These are phyloP conservation scores for Anethum foeniculum DNA, from an alignment of 140 eudicot genomes.

Conservation along the genomic window DNA sequence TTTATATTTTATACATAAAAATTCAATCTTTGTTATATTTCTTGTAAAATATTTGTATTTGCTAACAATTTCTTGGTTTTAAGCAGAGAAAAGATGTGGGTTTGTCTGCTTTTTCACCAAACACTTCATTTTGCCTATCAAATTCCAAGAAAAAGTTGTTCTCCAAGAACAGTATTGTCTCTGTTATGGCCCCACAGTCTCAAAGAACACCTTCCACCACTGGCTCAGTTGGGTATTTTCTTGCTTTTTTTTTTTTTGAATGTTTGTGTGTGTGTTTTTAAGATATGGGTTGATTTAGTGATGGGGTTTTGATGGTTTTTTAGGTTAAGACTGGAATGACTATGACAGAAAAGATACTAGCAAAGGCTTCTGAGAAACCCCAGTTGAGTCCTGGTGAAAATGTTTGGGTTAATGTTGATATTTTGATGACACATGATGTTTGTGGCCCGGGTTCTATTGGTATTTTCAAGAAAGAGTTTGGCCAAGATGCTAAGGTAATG, in stretches of 20 bases:
- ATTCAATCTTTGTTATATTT: neutral
- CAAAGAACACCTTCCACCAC: constrained; percentile 78
- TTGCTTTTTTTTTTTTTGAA: neutral
- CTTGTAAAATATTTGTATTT: neutral
- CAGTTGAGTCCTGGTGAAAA: constrained; percentile 83
- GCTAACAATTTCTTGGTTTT: constrained; percentile 2
- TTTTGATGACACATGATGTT: constrained; percentile 98
- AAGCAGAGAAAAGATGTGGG: constrained; percentile 58
- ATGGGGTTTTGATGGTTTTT: neutral
- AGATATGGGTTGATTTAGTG: neutral
- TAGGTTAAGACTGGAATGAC: constrained; percentile 94
- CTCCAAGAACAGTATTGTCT: constrained; percentile 38
- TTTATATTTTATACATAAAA: too few species aligned
- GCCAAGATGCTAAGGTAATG: constrained; percentile 74
- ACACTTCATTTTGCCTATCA: constrained; percentile 20
- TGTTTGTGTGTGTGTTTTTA: neutral
- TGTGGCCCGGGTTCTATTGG: constrained; percentile 93
- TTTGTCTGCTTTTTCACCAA: constrained; percentile 40
- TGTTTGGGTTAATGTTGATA: constrained; percentile 87
- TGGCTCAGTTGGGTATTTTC: constrained; percentile 61
- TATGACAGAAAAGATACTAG: constrained; percentile 83
- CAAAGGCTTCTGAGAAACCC: constrained; percentile 72
- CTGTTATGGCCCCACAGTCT: constrained; percentile 79
- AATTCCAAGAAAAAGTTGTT: constrained; percentile 25
- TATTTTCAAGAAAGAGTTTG: constrained; percentile 88